Evolutionary conservation across 2,329 filamentous ascomycete genomes (phyloP), one percentile per base, ranked within the genome.

Genomic region (Corynespora cassiicola): DNA sequence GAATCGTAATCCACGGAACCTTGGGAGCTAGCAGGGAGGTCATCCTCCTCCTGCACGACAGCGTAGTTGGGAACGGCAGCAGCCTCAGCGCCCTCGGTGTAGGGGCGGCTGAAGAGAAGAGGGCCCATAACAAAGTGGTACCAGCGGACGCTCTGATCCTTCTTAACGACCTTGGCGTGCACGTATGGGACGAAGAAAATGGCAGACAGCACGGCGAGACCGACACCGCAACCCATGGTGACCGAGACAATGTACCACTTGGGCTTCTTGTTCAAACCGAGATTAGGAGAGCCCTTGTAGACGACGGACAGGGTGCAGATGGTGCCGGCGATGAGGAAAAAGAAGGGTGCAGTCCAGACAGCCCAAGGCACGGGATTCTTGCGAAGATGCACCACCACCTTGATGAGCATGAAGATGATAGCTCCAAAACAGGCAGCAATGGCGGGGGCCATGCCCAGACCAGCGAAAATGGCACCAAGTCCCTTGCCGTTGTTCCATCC

Each of bases 271-370:
- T 72, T 75, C 18, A 88, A 73, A 15, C 78, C 77, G 19, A 88
- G 77, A 42, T 75, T 83, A 16, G 87, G 86, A 7, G 86, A 88
- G 20, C 87, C 87, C 77, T 90, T 90, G 79, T 88, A 90, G 53
- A 90, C 86, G 55, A 91, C 83, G 27, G 85, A 88, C 5, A 91
- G 76, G 0, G 86, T 87, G 71, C 86, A 88, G 57, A 90, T 71
- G 42, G 85, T 88, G 38, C 77, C 85, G 39, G 87, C 85, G 42
- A 90, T 80, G 39, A 90, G 80, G 77, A 90, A 90, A 73, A 85
- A 90, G 71, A 87, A 81, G 7, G 87, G 87, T 2, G 85, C 84
- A 34, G 79, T 85, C 71, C 77, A 89, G 37, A 90, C 79, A 17
- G 86, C 86, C 85, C 85, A 88, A 6, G 75, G 78, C 2, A 88